Conservation (phyloP, 768 basidiomycete genomes). For the Clitopilus hobsonii region DNA sequence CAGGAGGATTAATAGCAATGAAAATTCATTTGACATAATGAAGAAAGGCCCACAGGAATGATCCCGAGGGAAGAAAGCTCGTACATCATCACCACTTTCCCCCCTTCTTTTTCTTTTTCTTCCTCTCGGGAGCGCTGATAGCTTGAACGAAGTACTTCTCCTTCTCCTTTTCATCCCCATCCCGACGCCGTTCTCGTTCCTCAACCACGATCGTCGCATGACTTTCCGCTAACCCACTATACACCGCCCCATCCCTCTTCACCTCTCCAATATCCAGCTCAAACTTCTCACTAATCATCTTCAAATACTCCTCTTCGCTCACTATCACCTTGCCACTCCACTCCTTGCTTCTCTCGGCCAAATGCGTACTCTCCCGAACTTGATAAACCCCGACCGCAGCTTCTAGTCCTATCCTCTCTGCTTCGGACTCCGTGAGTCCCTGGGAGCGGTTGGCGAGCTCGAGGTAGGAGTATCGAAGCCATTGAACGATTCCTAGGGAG, state of each 20-base stretch:
- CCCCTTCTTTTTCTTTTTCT: not conserved
- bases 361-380: not conserved
- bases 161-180: not conserved
- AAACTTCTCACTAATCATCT: not conserved
- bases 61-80: not conserved
- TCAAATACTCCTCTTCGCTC: not conserved
- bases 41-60: not conserved
- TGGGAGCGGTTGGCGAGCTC: constrained; percentile 3
- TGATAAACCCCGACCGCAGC: constrained; percentile 2
- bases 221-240: not conserved
- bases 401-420: not conserved
- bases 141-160: too few relatives aligned
- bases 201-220: not conserved
- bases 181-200: not conserved
- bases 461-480: constrained; percentile 2
- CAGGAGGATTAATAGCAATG: too few relatives aligned
- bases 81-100: not conserved
- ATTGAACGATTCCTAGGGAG: not conserved
- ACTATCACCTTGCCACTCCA: not conserved
- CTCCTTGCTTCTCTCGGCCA: not conserved
- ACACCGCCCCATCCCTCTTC: not conserved
- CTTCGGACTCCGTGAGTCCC: constrained; percentile 3
- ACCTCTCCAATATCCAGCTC: not conserved
- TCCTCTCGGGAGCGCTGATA: too few relatives aligned
- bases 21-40: not conserved